A percentile compares a stretch with the other conserved stretches of the same genome.
Conservation (phyloP, 1,284 basidiomycete genomes). For the Malassezia caprae region DNA sequence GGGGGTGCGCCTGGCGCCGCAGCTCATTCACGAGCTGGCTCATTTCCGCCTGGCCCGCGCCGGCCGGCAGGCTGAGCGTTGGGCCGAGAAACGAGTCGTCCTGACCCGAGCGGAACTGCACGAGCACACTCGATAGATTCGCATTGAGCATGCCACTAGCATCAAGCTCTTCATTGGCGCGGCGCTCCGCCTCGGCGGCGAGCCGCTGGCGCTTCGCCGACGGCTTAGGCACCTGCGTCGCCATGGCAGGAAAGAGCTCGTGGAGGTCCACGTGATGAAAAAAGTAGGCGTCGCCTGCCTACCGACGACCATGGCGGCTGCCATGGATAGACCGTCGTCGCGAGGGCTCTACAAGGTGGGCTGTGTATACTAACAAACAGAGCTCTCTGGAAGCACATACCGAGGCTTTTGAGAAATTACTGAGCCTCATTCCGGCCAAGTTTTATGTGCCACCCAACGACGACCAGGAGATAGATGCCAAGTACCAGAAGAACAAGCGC, state of each 20-base stretch:
- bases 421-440: conserved; percentile 38
- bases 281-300: conserved; percentile 1
- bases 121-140: conserved; percentile 31
- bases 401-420: conserved; percentile 29
- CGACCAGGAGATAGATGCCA: conserved; percentile 25
- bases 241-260: conserved; percentile 23
- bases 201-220: conserved; percentile 36
- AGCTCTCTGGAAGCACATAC: conserved; percentile 29
- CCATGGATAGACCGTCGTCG: not conserved
- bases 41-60: conserved; percentile 37
- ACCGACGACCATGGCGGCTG: not conserved
- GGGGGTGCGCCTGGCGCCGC: conserved; percentile 18
- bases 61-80: conserved; percentile 38
- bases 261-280: conserved; percentile 18
- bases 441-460: conserved; percentile 34
- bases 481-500: conserved; percentile 45
- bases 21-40: conserved; percentile 42
- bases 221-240: conserved; percentile 33
- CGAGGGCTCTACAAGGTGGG: not conserved
- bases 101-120: conserved; percentile 41
- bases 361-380: not conserved
- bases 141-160: conserved; percentile 34
- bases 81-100: conserved; percentile 36
- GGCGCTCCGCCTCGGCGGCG: conserved; percentile 22
- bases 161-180: conserved; percentile 23